Percentiles rank a stretch among this genome's conserved stretches.
Evolutionary conservation across 2,329 filamentous ascomycete genomes (phyloP).

Genomic region (Colletotrichum tamarilloi): DNA sequence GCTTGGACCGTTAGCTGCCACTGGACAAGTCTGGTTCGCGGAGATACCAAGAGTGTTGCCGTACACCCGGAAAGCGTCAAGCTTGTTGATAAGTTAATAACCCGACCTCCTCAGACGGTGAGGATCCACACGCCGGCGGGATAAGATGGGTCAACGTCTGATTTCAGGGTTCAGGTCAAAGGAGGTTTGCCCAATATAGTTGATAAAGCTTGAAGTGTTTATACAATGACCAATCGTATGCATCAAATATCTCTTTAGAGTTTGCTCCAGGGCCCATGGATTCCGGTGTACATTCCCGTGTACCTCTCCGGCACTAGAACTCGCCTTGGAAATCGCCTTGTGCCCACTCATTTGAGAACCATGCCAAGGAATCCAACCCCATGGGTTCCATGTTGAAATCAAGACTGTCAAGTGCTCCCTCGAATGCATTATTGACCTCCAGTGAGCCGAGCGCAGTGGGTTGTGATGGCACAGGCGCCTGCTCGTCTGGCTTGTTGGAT

Average conservation of each 20-base stretch:
- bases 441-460: conserved; percentile 47
- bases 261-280: background rate
- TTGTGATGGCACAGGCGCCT: conserved; percentile 24
- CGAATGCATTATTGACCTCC: conserved; percentile 62
- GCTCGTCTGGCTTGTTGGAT: conserved; percentile 18
- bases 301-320: background rate
- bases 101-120: background rate
- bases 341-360: conserved; percentile 33
- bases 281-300: background rate
- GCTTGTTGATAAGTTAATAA: background rate
- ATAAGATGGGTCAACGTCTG: background rate
- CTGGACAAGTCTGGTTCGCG: no score
- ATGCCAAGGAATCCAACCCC: conserved; percentile 47
- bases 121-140: background rate
- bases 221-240: background rate
- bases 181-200: background rate
- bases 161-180: background rate
- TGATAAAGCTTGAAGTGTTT: background rate
- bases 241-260: background rate
- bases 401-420: conserved; percentile 59
- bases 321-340: conserved; percentile 29
- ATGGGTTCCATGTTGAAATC: conserved; percentile 59
- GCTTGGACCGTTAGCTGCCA: no score
- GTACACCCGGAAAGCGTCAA: background rate
- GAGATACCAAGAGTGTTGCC: background rate